A percentile compares a stretch with the other conserved stretches of the same genome.
These are phyloP conservation scores for Citrullus mucosospermus DNA, from an alignment of 306 rosid species.

Conservation along the genomic window DNA sequence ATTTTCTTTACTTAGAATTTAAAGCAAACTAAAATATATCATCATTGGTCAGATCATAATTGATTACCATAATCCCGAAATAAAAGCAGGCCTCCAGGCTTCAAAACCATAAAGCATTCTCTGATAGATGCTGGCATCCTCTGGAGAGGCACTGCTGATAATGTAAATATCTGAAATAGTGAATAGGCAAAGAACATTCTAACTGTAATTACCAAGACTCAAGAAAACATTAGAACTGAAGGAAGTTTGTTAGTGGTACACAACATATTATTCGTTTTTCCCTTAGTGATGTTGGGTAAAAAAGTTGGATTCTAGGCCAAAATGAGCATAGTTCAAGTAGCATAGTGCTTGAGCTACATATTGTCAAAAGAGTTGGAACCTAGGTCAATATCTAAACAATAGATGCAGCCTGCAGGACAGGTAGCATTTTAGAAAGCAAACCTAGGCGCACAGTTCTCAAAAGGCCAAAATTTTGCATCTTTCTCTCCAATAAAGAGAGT, in stretches of 20 bases:
- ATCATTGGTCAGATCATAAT: neutral
- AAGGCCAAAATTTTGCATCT: too few relatives aligned
- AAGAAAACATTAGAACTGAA: neutral
- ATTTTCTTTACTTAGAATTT: neutral
- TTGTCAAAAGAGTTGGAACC: neutral
- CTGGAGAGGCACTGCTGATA: conserved; percentile 64
- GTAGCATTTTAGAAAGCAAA: neutral
- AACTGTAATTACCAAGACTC: neutral
- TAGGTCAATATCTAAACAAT: neutral
- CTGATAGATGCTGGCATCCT: conserved; percentile 58
- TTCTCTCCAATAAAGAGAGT: neutral
- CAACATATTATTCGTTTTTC: neutral
- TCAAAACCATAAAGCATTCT: conserved; percentile 60
- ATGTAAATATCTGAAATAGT: conserved; percentile 63
- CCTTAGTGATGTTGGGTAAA: neutral
- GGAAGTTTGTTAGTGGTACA: neutral
- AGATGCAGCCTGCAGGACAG: neutral
- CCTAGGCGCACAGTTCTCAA: neutral
- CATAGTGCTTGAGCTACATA: too few relatives aligned
- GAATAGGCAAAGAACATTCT: neutral
- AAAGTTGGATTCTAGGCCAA: neutral
- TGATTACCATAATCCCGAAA: conserved; percentile 86
- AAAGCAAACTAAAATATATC: conserved; percentile 3
- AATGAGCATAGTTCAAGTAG: too few relatives aligned
- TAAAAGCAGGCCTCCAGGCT: conserved; percentile 82